Conservation (phyloP, 768 basidiomycete species). For the Pleurotus cornucopiae region DNA sequence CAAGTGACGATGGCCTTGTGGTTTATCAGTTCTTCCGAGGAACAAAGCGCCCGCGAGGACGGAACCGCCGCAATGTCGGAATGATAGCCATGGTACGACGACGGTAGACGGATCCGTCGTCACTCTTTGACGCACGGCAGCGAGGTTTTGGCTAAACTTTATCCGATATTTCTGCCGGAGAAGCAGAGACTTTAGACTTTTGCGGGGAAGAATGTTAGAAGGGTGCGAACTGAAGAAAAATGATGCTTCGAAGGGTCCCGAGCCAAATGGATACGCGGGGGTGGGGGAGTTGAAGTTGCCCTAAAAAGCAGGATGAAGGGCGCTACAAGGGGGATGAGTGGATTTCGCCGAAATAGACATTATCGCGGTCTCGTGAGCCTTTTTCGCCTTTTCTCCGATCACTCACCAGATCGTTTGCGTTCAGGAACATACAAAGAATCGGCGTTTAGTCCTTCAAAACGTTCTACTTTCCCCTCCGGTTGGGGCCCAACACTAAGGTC, state of each 20-base stretch:
- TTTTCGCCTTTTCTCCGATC: no score
- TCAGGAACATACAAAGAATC: no score
- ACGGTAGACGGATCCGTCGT: no score
- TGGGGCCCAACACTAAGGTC: no score
- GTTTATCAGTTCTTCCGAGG: not conserved
- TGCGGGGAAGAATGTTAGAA: not conserved
- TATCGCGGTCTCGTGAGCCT: no score
- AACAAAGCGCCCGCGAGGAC: not conserved
- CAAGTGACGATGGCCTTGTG: not conserved
- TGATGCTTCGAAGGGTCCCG: not conserved
- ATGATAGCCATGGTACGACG: not conserved
- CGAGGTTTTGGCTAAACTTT: constrained; percentile 4
- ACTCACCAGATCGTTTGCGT: no score
- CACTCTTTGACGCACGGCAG: not conserved
- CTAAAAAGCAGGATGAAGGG: not conserved
- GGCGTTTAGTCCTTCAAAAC: no score
- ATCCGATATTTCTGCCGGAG: not conserved
- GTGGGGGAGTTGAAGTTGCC: not conserved
- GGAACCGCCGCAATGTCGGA: constrained; percentile 4
- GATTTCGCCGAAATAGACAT: not conserved
- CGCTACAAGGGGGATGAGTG: not conserved
- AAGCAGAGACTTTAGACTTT: not conserved
- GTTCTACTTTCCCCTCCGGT: no score
- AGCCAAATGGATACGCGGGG: not conserved
- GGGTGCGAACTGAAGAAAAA: not conserved